Base-by-base conservation (phyloP, 768 basidiomycete species). In the Basidioascus undulatus region DNA sequence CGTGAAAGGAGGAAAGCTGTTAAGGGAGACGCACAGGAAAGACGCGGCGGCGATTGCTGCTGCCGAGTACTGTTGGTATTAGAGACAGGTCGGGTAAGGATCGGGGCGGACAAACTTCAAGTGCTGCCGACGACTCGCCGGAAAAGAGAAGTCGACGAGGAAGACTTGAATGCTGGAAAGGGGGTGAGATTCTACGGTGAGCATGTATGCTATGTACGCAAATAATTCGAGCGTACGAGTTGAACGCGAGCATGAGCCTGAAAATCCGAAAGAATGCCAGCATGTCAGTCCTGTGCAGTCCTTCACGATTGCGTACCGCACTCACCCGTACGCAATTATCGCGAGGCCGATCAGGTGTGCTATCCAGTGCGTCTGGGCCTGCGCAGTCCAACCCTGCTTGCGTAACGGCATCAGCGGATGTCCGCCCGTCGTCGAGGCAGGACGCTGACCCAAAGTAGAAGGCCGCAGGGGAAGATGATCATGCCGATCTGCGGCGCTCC, bases 351-450 rank as follows among this genome's bases (percentile, higher is more conserved):
- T 34, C 1, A 43, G 11, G 0, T 36, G 42, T 2, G 18, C 42
- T 2, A 38, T 23, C 42, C 42, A 43, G 19, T 33, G 32, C 0
- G 37, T 34, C 15, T 34, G 10, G 4, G 32, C 25, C 12, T 43
- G 13, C 5, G 42, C 42, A 5, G 42, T 43, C 42, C 42, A 43
- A 4, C 18, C 42, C n/a, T n/a, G n/a, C n/a, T n/a, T n/a, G n/a
- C n/a, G n/a, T n/a, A n/a, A n/a, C n/a, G n/a, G n/a, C n/a, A n/a
- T n/a, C n/a, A n/a, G n/a, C n/a, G n/a, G n/a, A n/a, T n/a, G n/a
- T n/a, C n/a, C n/a, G n/a, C n/a, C n/a, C n/a, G n/a, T n/a, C n/a
- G n/a, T n/a, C n/a, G n/a, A n/a, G n/a, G n/a, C n/a, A n/a, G n/a
- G n/a, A n/a, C n/a, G n/a, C n/a, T n/a, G n/a, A n/a, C n/a, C 31